Evolutionary conservation across 2,329 filamentous ascomycete species (phyloP).

Genomic region (Talaromyces albobiverticillius): DNA sequence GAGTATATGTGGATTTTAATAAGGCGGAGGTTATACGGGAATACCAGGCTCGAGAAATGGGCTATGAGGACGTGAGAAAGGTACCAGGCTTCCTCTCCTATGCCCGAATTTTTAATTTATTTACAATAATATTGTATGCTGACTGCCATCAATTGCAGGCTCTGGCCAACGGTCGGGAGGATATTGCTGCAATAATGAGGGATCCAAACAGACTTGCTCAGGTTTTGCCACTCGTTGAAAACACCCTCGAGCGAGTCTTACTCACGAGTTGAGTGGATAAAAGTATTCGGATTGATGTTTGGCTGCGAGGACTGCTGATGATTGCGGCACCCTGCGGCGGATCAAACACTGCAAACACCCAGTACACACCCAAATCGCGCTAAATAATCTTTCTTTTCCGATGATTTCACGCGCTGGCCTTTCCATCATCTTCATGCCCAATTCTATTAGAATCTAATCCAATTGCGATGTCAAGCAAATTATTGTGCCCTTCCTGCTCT

Average conservation of each 20-base stretch:
- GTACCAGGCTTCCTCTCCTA: constrained; percentile 50
- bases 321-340: no score
- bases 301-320: no score
- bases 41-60: constrained; percentile 83
- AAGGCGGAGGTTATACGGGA: constrained; percentile 78
- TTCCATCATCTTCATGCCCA: background rate
- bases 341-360: constrained; percentile 33
- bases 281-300: background rate
- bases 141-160: constrained; percentile 29
- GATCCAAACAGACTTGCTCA: constrained; percentile 75
- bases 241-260: constrained; percentile 57
- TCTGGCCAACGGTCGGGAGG: constrained; percentile 61
- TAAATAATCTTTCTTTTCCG: constrained; percentile 9
- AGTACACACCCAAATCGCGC: constrained; percentile 6
- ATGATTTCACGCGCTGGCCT: constrained; percentile 6
- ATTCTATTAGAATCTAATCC: background rate
- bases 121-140: background rate
- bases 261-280: constrained; percentile 19
- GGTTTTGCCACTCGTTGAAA: constrained; percentile 68
- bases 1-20: constrained; percentile 87
- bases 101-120: background rate
- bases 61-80: constrained; percentile 71
- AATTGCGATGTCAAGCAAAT: constrained; percentile 11
- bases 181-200: constrained; percentile 71
- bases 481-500: constrained; percentile 12